These are phyloP conservation scores for Corynascus novoguineensis DNA, from an alignment of 495 filamentous ascomycete genomes.

Conservation along the genomic window DNA sequence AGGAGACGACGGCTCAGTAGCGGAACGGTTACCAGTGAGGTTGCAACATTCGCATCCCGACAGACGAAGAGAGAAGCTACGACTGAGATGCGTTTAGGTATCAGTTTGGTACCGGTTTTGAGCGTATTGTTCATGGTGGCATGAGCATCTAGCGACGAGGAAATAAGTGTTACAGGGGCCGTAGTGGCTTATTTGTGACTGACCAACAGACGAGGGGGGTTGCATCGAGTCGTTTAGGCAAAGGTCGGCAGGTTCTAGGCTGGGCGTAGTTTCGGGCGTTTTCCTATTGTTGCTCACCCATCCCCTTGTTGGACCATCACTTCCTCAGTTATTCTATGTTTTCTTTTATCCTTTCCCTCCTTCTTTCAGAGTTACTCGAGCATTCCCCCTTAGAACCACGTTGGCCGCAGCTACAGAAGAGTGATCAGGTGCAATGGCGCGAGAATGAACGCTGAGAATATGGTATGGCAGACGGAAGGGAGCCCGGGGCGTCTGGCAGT, in stretches of 20 bases:
- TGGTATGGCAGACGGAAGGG: conserved; percentile 1
- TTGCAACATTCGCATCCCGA: background rate
- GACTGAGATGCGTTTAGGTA: too few species aligned
- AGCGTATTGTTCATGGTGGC: background rate
- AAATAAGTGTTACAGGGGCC: background rate
- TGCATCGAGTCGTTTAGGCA: too few species aligned
- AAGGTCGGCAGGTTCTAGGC: too few species aligned
- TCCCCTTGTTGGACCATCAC: background rate
- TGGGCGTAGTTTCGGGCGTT: background rate
- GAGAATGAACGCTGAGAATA: conserved; percentile 10
- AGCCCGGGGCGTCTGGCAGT: conserved; percentile 15
- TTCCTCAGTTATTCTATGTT: background rate
- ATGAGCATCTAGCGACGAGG: background rate
- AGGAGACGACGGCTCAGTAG: conserved; percentile 35
- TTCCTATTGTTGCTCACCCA: background rate
- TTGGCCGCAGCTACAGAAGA: background rate
- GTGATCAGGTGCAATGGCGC: background rate
- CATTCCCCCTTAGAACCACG: background rate
- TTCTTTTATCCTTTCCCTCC: background rate
- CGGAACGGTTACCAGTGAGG: background rate
- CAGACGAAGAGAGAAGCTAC: too few species aligned
- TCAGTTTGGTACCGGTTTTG: background rate
- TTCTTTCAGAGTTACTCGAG: background rate
- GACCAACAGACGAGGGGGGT: background rate
- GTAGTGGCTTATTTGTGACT: background rate